Base-by-base conservation (phyloP, 352 stramenopile genomes). In the Halophytophthora batemanensis region DNA sequence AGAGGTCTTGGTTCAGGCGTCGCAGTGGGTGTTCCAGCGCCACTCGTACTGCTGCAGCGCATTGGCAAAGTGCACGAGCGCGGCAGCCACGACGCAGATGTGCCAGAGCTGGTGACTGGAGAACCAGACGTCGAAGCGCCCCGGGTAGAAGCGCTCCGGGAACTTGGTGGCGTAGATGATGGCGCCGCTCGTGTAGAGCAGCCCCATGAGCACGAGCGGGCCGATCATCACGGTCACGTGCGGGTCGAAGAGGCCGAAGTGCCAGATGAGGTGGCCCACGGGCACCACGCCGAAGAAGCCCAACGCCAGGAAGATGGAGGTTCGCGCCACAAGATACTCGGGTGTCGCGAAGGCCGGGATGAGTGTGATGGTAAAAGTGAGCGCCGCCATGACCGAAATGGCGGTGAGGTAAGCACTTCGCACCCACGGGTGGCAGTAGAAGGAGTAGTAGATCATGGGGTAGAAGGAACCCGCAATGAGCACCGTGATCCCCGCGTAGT, bases 71-170 rank as follows among this genome's bases (percentile, higher is more conserved):
- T 93, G 82, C 53, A 92, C 77, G 45, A 95, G 78, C 49, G 85
- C 85, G 11, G 85, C 85, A n/a, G 74, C 71, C 45, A 95, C 76
- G 43, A 95, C 85, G 49, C 81, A 95, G 40, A 95, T 82, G 69
- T 95, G 85, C 85, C 85, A 95, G 34, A 93, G 71, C 61, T 95
- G 81, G 66, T 95, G 85, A 56, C 80, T 92, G 19, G 81, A 88
- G 59, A 89, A 91, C 72, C 74, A 88, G 45, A 95, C 53, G 69
- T 93, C 82, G 58, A 93, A 92, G 58, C 75, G 73, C 43, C 85
- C 85, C 1, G 85, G 85, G 64, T 86, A 93, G 51, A 89, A 88
- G 19, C 82, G 77, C 56, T 95, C 85, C 6, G 85, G 85, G 59
- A 93, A 92, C 51, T 83, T 81, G 58, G 80, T 91, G 35, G 76